These are phyloP conservation scores for Calonectria pseudoturangicola DNA, from an alignment of 2,329 filamentous ascomycete genomes.

Conservation along the genomic window DNA sequence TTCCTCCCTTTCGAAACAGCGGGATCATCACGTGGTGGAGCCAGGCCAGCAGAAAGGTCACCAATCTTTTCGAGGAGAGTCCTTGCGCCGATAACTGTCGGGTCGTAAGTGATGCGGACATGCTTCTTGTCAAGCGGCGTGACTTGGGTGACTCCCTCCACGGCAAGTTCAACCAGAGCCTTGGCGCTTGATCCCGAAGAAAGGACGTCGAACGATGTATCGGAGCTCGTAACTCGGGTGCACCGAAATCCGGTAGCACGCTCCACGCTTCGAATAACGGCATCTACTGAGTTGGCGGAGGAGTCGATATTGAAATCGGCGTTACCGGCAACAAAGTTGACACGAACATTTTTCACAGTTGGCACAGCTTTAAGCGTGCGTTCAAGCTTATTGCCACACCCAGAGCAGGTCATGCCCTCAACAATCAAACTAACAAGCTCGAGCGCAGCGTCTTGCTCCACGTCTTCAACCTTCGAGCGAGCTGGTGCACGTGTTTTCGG, in stretches of 20 bases:
- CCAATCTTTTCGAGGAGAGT: slow-evolving; percentile 51
- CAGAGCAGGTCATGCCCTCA: not conserved
- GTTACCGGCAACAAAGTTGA: slow-evolving; percentile 63
- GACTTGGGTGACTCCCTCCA: slow-evolving; percentile 54
- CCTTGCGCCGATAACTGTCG: slow-evolving; percentile 58
- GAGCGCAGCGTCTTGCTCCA: slow-evolving; percentile 3
- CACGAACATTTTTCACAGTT: slow-evolving; percentile 50
- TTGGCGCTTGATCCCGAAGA: slow-evolving; percentile 47
- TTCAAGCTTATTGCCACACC: not conserved
- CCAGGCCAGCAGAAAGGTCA: slow-evolving; percentile 47
- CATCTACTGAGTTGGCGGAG: slow-evolving; percentile 49
- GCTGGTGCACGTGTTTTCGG: not conserved
- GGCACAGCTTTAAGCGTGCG: not conserved
- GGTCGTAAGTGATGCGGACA: slow-evolving; percentile 60
- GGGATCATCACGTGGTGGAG: slow-evolving; percentile 58
- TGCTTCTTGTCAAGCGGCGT: slow-evolving; percentile 55
- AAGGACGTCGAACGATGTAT: slow-evolving; percentile 57
- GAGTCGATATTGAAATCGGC: slow-evolving; percentile 59
- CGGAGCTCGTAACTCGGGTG: slow-evolving; percentile 50
- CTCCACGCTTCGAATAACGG: slow-evolving; percentile 54
- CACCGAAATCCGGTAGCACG: slow-evolving; percentile 57
- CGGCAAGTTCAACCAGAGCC: slow-evolving; percentile 43
- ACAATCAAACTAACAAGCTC: not conserved
- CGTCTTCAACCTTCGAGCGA: not conserved
- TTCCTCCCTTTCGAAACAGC: slow-evolving; percentile 44